Base-by-base conservation (phyloP, 2,329 filamentous ascomycete genomes). In the Didymosphaeria variabile region DNA sequence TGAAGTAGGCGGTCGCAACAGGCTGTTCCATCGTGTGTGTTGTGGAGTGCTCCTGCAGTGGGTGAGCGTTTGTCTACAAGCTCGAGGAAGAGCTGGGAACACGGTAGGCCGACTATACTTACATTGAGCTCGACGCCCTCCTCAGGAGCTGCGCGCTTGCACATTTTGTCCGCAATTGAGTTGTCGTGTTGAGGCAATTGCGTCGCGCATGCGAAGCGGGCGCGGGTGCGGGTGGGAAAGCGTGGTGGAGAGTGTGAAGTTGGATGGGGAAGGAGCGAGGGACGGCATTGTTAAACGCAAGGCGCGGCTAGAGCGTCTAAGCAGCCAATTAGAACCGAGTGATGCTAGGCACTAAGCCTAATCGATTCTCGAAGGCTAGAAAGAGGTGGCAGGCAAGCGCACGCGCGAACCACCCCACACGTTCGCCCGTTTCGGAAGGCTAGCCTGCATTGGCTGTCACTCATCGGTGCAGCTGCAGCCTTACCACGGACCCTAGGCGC, bases 1-100 rank as follows among this genome's bases (percentile, higher is more conserved):
- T 66, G 60, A 67, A 46, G 38, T 62, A 64, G 44, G 44, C 23
- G 6, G 29, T 8, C 23, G 60, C 56, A 44, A 40, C 21, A 17
- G 23, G 13, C 10, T 23, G 38, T 15, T 54, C 21, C 17, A 15
- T 26, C 2, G 12, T 31, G 29, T 17, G 4, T 12, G 23, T 49
- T 7, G 32, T 42, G 46, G 21, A n/a, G 36, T 26, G 53, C 31
- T 17, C 29, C 53, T 55, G 42, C 29, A 9, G 19, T 7, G 8
- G 21, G 29, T 46, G 40, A 46, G 53, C 42, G 10, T n/a, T n/a
- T 29, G 26, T 29, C 26, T 29, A 29, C 6, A 29, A 6, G 26
- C 40, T 23, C n/a, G 17, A 46, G 42, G 19, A 36, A 29, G n/a
- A 21, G 9, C 15, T 15, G 17, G n/a, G 34, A 23, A 53, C 19